Percentiles rank a stretch among this genome's conserved stretches.
phyloP scores from a whole-genome alignment of 192 early-diverging fungal species.

The Kickxella alabastrina region DNA sequence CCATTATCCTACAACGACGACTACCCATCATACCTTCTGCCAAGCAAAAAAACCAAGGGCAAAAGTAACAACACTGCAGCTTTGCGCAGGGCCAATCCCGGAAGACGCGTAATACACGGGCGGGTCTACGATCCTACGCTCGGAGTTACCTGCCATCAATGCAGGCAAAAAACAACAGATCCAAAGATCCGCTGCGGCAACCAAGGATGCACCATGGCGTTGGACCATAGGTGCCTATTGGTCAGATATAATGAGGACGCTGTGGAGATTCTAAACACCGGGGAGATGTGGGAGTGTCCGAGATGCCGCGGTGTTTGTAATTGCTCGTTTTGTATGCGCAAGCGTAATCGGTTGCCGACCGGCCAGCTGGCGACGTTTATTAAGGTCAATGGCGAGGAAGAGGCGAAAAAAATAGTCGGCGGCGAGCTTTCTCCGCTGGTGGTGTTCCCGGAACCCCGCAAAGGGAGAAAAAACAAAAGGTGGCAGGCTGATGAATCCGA shows the following conservation, averaged over 20 bases:
- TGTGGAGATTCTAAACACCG: constrained; percentile 8
- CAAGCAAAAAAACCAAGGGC: too few species aligned
- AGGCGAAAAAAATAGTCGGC: constrained; percentile 7
- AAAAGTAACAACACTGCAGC: not conserved
- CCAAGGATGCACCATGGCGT: constrained; percentile 17
- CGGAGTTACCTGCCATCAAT: constrained; percentile 42
- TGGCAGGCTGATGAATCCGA: too few species aligned
- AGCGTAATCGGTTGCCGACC: constrained; percentile 23
- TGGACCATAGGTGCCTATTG: constrained; percentile 30
- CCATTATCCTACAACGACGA: constrained; percentile 19
- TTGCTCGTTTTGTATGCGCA: constrained; percentile 39
- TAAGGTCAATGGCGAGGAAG: constrained; percentile 20
- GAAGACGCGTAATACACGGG: constrained; percentile 17
- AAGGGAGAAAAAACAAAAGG: too few species aligned
- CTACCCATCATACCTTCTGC: too few species aligned
- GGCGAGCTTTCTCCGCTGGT: too few species aligned
- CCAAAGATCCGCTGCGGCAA: constrained; percentile 25
- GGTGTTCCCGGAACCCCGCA: too few species aligned
- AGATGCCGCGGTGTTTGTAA: constrained; percentile 38
- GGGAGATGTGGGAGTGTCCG: constrained; percentile 29
- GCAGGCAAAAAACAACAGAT: constrained; percentile 45
- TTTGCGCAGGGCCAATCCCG: constrained; percentile 8
- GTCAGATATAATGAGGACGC: constrained; percentile 34
- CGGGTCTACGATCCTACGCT: constrained; percentile 25
- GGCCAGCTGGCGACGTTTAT: constrained; percentile 36